Evolutionary conservation across 192 early-diverging fungal genomes (phyloP), one percentile per base, ranked within the genome.

Genomic region (Backusella liffmaniae): DNA sequence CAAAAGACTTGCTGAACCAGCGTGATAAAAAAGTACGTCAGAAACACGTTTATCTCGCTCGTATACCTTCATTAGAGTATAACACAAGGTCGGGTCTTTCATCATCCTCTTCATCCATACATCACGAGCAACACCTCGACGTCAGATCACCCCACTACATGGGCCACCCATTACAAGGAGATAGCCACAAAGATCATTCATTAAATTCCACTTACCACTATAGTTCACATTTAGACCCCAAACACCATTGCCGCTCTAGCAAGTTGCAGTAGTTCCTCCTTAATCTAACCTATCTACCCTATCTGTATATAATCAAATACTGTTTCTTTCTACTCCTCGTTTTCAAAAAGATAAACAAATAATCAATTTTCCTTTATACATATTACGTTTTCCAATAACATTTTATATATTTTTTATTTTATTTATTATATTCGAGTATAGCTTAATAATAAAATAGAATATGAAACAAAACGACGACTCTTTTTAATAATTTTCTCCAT

Each of bases 401-500:
- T 53, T 53, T 53, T 59, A 2, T 59, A 26, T 26, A 13, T 49
- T 4, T 46, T n/a, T n/a, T n/a, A n/a, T 5, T 49, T n/a, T 49
- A 18, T 49, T 26, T 62, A 62, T 62, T 62, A 53, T 53, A 32
- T 51, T 51, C 15, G 49, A 51, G 15, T 51, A 23, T 9, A 21
- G 23, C 10, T 56, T 56, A 56, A n/a, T 21, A 56, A 56, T 8
- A 53, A 56, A 26, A 56, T 56, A 56, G 8, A 56, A 56, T 23
- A 16, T 53, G 49, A 53, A 53, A 53, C 16, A 4, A 53, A 21
- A 56, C 8, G 21, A 56, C 23, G n/a, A 56, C 8, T 0, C 0
- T 7, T 3, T 34, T 49, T 44, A 78, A 18, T 78, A 78, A 21
- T 78, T 78, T 70, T 78, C 77, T 32, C 73, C 73, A 5, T 72